Conservation (phyloP, 768 basidiomycete genomes). For the Cystobasidium onofrii region DNA sequence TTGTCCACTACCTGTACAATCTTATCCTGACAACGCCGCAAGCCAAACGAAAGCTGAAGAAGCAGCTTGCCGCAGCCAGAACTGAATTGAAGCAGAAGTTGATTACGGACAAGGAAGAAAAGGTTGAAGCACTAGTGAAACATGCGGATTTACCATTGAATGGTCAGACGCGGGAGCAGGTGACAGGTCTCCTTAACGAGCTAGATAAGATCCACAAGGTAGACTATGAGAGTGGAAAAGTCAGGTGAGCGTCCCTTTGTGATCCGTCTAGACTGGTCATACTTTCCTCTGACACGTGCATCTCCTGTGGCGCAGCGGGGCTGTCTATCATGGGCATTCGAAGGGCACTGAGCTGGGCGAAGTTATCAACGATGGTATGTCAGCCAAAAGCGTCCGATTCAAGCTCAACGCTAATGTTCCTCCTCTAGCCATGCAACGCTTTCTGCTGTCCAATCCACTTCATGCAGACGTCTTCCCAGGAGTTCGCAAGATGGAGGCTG, state of each 20-base stretch:
- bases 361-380: conserved; percentile 8
- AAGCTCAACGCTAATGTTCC: neutral
- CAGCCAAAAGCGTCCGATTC: neutral
- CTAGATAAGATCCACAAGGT: conserved; percentile 49
- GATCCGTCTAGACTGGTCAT: neutral
- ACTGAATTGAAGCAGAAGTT: conserved; percentile 61
- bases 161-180: conserved; percentile 64
- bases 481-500: conserved; percentile 92
- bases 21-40: conserved; percentile 57
- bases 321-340: conserved; percentile 58
- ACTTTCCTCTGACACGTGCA: neutral
- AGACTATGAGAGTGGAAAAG: conserved; percentile 53
- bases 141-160: conserved; percentile 53
- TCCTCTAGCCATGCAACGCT: conserved; percentile 24
- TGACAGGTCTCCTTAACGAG: conserved; percentile 64
- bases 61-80: conserved; percentile 59
- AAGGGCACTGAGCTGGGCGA: conserved; percentile 36
- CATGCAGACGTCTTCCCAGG: conserved; percentile 85
- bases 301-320: conserved; percentile 53
- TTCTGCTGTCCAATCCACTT: conserved; percentile 49
- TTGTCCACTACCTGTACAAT: conserved; percentile 47
- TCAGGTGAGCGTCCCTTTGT: conserved; percentile 36
- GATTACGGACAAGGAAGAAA: conserved; percentile 55
- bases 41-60: conserved; percentile 55
- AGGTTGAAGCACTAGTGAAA: conserved; percentile 52